Evolutionary conservation across 2,329 filamentous ascomycete species (phyloP).

Genomic region (Chaetomiaceae sp.): DNA sequence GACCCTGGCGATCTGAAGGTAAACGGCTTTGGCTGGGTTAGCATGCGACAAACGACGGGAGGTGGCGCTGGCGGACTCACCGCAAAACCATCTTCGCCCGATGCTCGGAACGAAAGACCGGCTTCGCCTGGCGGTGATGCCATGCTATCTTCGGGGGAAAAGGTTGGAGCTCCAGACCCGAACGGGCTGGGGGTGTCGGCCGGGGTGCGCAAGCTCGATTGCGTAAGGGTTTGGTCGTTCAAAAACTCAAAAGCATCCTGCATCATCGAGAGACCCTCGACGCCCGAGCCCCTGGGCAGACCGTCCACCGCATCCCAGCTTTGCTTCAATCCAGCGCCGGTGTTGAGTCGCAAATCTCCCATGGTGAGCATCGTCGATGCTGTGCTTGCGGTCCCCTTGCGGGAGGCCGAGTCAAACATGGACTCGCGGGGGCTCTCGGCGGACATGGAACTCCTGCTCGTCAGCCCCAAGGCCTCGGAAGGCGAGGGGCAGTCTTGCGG

Average conservation of each 20-base stretch:
- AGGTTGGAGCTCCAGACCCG: constrained; percentile 5
- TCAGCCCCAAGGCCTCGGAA: constrained; percentile 14
- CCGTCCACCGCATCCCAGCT: constrained; percentile 35
- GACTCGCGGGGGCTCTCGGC: constrained; percentile 24
- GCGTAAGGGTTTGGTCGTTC: constrained; percentile 11
- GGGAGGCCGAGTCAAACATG: constrained; percentile 39
- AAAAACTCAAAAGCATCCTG: constrained; percentile 21
- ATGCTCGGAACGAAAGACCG: not conserved
- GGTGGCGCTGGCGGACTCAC: constrained; percentile 1
- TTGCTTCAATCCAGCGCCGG: constrained; percentile 35
- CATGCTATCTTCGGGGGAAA: constrained; percentile 5
- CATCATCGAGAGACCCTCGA: constrained; percentile 8
- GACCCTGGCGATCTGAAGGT: constrained; percentile 23
- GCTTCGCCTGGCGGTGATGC: constrained; percentile 5
- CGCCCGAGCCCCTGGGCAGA: not conserved
- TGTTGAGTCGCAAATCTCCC: constrained; percentile 39
- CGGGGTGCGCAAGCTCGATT: constrained; percentile 30
- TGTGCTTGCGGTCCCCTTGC: constrained; percentile 42
- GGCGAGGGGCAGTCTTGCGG: constrained; percentile 15
- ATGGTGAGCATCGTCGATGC: constrained; percentile 40
- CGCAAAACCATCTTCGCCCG: constrained; percentile 5
- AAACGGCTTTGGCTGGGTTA: constrained; percentile 20
- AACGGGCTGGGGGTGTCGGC: constrained; percentile 21
- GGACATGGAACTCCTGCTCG: constrained; percentile 16
- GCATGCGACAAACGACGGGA: not conserved